These are phyloP conservation scores for Phialophora chinensis DNA, from an alignment of 2,329 filamentous ascomycete genomes.

Conservation along the genomic window DNA sequence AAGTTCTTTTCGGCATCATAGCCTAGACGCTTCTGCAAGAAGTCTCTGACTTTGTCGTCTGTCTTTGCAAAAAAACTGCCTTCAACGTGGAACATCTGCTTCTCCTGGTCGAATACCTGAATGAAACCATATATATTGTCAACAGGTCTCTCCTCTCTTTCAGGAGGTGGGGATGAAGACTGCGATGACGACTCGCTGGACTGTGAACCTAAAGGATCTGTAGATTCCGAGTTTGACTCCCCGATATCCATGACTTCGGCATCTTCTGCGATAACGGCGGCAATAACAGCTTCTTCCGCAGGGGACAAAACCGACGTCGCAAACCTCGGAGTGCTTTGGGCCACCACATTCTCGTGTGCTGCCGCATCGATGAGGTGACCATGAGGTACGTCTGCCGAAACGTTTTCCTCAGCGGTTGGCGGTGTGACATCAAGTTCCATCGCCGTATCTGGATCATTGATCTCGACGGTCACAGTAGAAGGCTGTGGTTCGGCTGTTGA, in stretches of 20 bases:
- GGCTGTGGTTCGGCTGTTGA: slow-evolving; percentile 5
- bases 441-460: slow-evolving; percentile 27
- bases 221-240: slow-evolving; percentile 13
- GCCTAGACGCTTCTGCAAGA: slow-evolving; percentile 48
- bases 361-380: slow-evolving; percentile 35
- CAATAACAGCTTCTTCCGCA: slow-evolving; percentile 42
- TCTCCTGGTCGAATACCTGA: slow-evolving; percentile 59
- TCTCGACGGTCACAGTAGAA: slow-evolving; percentile 13
- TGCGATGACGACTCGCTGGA: slow-evolving; percentile 16
- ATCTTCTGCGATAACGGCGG: slow-evolving; percentile 40
- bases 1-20: slow-evolving; percentile 50
- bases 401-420: slow-evolving; percentile 28
- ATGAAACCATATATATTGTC: slow-evolving; percentile 55
- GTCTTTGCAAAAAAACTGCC: slow-evolving; percentile 52
- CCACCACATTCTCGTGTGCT: slow-evolving; percentile 19
- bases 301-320: slow-evolving; percentile 1
- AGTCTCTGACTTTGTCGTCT: slow-evolving; percentile 49
- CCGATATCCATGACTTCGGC: slow-evolving; percentile 23
- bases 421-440: slow-evolving; percentile 29
- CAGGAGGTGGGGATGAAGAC: slow-evolving; percentile 14
- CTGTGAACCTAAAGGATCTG: slow-evolving; percentile 15
- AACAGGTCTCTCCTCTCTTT: slow-evolving; percentile 18
- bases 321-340: neutral
- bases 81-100: slow-evolving; percentile 49
- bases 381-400: slow-evolving; percentile 29